Conservation (phyloP, 176 grass and related monocot species). For the Stipa capillata region DNA sequence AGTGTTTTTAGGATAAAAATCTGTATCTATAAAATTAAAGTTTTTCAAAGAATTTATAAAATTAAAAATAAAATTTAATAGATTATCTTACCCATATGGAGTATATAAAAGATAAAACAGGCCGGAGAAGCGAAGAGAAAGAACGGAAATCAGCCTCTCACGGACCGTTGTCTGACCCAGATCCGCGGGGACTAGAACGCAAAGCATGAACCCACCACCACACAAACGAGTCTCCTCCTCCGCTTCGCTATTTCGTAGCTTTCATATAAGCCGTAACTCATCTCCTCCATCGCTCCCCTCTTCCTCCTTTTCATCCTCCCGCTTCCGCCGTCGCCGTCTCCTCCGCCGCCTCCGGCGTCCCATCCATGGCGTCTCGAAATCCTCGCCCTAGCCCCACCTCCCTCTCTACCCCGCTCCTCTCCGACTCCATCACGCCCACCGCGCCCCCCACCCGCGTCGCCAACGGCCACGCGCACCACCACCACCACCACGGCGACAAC, state of each 20-base stretch:
- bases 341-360: neutral
- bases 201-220: slow-evolving; percentile 1
- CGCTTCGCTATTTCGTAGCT: neutral
- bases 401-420: slow-evolving; percentile 59
- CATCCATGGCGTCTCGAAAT: slow-evolving; percentile 21
- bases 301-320: neutral
- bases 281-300: slow-evolving; percentile 16
- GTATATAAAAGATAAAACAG: too few species aligned
- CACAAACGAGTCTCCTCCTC: neutral
- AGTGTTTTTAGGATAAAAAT: too few species aligned
- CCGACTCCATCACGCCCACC: slow-evolving; percentile 9
- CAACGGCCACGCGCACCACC: slow-evolving; percentile 27
- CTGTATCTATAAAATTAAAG: too few species aligned
- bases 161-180: neutral
- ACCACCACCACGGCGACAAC: neutral
- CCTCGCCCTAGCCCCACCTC: slow-evolving; percentile 11
- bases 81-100: too few species aligned
- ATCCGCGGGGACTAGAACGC: neutral
- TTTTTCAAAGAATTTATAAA: too few species aligned
- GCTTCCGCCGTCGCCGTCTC: neutral
- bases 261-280: slow-evolving; percentile 37
- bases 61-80: too few species aligned
- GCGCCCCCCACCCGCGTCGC: slow-evolving; percentile 5
- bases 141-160: too few species aligned
- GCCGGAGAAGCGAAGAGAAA: too few species aligned